These are phyloP conservation scores for Diaporthe sp. DNA, from an alignment of 2,329 filamentous ascomycete genomes.

Conservation along the genomic window DNA sequence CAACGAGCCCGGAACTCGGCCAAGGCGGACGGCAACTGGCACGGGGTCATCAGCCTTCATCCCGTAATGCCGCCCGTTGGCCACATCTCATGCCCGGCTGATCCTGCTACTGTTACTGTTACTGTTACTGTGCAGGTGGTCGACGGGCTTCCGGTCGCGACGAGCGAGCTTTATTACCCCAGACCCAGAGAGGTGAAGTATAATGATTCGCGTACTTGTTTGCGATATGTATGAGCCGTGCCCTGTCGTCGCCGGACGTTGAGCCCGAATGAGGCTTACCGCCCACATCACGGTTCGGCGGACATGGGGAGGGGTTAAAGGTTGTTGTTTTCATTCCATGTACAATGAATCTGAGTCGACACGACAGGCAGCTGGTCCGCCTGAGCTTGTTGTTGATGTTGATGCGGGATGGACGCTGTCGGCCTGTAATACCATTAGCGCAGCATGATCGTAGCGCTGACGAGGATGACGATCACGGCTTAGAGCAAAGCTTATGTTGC, in stretches of 20 bases:
- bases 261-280: not conserved
- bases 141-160: not conserved
- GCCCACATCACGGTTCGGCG: not conserved
- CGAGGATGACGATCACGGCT: constrained; percentile 14
- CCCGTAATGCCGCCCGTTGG: not conserved
- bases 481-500: constrained; percentile 21
- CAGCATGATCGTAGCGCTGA: constrained; percentile 19
- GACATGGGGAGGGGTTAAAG: too few relatives aligned
- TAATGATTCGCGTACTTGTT: constrained; percentile 4
- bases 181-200: too few relatives aligned
- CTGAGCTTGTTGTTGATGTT: not conserved
- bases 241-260: constrained; percentile 1
- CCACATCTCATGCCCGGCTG: constrained; percentile 25
- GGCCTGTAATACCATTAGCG: not conserved
- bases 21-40: not conserved
- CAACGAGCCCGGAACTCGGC: constrained; percentile 21
- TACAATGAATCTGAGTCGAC: too few relatives aligned
- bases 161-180: not conserved
- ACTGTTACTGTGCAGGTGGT: not conserved
- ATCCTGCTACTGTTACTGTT: too few relatives aligned
- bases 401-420: not conserved
- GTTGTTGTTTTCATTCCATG: not conserved
- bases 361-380: not conserved
- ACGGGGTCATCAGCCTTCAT: not conserved
- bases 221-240: constrained; percentile 4